phyloP scores from a whole-genome alignment of 352 stramenopile species.

The Globisporangium irregulare region DNA sequence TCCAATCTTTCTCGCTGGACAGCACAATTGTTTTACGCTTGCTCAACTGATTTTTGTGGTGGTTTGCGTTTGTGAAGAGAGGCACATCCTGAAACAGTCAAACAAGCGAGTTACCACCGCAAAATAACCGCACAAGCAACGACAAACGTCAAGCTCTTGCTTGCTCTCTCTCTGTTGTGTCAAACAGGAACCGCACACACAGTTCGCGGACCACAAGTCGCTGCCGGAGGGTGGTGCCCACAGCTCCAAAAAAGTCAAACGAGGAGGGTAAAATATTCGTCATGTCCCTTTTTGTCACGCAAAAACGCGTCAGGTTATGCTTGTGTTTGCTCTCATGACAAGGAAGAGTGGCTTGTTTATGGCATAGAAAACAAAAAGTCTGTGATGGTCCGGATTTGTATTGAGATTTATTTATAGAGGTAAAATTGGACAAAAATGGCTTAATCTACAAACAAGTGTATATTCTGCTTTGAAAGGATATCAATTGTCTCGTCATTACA shows the following conservation, averaged over 20 bases:
- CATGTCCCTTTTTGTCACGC: not conserved
- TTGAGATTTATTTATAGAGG: not conserved
- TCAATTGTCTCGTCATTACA: not conserved
- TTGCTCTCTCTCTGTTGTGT: not conserved
- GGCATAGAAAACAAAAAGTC: not conserved
- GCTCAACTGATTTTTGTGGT: not conserved
- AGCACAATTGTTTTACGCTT: not conserved
- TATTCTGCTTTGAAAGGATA: not conserved
- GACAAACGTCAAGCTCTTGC: not conserved
- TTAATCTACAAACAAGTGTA: not conserved
- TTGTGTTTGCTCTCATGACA: not conserved
- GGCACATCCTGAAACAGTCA: not conserved
- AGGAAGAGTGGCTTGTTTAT: not conserved
- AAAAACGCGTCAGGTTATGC: not conserved
- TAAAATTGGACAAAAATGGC: not conserved
- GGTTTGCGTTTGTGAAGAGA: not conserved
- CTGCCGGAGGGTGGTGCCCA: not conserved
- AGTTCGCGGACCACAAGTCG: not conserved
- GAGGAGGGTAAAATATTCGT: not conserved
- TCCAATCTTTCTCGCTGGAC: not conserved
- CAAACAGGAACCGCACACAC: not conserved
- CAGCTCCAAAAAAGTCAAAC: conserved; percentile 2
- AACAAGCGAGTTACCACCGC: not conserved
- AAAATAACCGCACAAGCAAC: not conserved
- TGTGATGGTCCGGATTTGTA: not conserved